Evolutionary conservation across 2,329 filamentous ascomycete species (phyloP).

Genomic region (Epichloe hybrida): DNA sequence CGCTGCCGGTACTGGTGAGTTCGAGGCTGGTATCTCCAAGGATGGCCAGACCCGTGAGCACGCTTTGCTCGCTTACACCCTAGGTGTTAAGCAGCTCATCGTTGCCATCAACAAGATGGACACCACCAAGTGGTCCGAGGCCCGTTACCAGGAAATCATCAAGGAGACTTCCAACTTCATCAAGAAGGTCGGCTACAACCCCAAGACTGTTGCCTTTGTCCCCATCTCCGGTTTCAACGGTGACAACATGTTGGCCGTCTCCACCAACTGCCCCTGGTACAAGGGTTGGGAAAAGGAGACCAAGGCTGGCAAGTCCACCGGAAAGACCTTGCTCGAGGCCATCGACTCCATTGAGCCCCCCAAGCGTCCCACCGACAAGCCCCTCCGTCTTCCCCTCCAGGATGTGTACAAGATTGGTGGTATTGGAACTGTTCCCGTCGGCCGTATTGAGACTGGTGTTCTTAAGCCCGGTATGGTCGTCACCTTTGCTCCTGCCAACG

Average conservation of each 20-base stretch:
- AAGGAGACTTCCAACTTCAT: conserved; percentile 99
- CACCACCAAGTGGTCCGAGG: conserved; percentile 96
- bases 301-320: conserved; percentile 72
- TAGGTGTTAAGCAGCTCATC: conserved; percentile 99
- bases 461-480: conserved; percentile 90
- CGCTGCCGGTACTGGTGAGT: conserved; percentile 99
- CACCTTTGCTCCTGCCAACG: conserved; percentile 95
- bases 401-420: conserved; percentile 99
- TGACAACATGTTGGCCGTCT: conserved; percentile 95
- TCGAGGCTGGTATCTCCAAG: conserved; percentile 99
- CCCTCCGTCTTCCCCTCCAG: conserved; percentile 99
- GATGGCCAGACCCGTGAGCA: conserved; percentile 99
- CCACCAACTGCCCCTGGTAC: conserved; percentile 98
- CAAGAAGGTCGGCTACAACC: conserved; percentile 99
- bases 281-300: conserved; percentile 99
- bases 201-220: conserved; percentile 95
- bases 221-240: conserved; percentile 99
- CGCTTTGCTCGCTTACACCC: conserved; percentile 98
- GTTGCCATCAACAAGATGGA: conserved; percentile 99
- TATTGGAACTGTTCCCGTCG: conserved; percentile 99
- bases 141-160: conserved; percentile 96
- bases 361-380: conserved; percentile 93
- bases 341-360: conserved; percentile 89
- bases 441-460: conserved; percentile 99
- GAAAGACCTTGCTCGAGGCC: conserved; percentile 98